phyloP scores from a whole-genome alignment of 345 rosid genomes.

The Hirschfeldia incana region DNA sequence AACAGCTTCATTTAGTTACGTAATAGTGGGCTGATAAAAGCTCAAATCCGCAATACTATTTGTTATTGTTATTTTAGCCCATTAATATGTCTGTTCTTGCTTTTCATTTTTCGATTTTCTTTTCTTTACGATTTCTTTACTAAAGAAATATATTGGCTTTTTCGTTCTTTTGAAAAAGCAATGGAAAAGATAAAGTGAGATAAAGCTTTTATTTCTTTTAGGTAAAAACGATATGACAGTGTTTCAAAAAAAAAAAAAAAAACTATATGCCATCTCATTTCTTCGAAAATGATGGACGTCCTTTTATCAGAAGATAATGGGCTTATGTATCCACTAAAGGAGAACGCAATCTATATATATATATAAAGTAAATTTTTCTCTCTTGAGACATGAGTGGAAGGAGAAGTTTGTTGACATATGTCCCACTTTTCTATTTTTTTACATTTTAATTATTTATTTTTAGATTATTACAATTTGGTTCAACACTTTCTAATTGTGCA shows the following conservation, averaged over 20 bases:
- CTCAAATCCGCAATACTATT: neutral
- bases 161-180: neutral
- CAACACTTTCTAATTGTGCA: too few relatives aligned
- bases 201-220: slow-evolving; percentile 23
- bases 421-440: too few relatives aligned
- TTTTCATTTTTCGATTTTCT: neutral
- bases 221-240: neutral
- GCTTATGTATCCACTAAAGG: neutral
- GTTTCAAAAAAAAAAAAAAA: too few relatives aligned
- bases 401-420: too few relatives aligned
- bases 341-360: neutral
- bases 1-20: slow-evolving; percentile 1
- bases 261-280: neutral
- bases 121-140: slow-evolving; percentile 1
- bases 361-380: too few relatives aligned
- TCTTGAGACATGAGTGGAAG: too few relatives aligned
- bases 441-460: too few relatives aligned
- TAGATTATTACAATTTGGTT: too few relatives aligned
- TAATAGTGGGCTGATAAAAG: neutral
- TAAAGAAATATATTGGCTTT: slow-evolving; percentile 12
- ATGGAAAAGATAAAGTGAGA: slow-evolving; percentile 32
- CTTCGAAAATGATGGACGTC: neutral
- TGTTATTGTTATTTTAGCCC: neutral
- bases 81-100: neutral
- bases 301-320: neutral